Evolutionary conservation across 2,329 filamentous ascomycete genomes (phyloP).

Genomic region (Whalleya microplaca): DNA sequence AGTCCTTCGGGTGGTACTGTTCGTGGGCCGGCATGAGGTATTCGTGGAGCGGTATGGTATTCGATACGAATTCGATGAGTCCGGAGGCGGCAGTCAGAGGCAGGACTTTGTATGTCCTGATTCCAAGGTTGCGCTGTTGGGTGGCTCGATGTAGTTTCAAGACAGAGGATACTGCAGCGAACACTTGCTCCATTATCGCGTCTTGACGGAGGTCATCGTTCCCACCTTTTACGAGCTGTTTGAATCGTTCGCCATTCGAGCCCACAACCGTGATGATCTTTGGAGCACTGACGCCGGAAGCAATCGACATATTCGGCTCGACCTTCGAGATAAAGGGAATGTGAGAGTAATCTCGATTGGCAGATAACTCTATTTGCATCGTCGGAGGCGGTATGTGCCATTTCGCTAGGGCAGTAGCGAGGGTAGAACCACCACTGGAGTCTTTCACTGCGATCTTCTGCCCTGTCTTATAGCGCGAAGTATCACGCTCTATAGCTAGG

Average conservation of each 20-base stretch:
- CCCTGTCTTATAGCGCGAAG: constrained; percentile 68
- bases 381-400: constrained; percentile 85
- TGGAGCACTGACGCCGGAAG: constrained; percentile 86
- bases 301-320: constrained; percentile 78
- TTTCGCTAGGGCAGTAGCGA: constrained; percentile 66
- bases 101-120: constrained; percentile 96
- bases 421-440: constrained; percentile 61
- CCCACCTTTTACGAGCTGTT: constrained; percentile 92
- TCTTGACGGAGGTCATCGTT: constrained; percentile 97
- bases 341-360: constrained; percentile 73
- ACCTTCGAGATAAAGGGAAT: constrained; percentile 77
- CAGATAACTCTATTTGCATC: constrained; percentile 77
- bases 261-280: constrained; percentile 88
- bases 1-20: constrained; percentile 81
- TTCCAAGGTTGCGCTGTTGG: constrained; percentile 83
- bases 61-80: constrained; percentile 94
- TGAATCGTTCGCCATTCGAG: constrained; percentile 78
- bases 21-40: constrained; percentile 91
- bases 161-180: constrained; percentile 90
- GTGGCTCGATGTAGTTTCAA: constrained; percentile 85
- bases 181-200: constrained; percentile 99
- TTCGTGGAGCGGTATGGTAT: constrained; percentile 90
- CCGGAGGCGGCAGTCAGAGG: constrained; percentile 84
- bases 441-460: constrained; percentile 64
- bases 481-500: constrained; percentile 67